Base-by-base conservation (phyloP, 1,284 basidiomycete genomes). In the Microbotryum intermedium region DNA sequence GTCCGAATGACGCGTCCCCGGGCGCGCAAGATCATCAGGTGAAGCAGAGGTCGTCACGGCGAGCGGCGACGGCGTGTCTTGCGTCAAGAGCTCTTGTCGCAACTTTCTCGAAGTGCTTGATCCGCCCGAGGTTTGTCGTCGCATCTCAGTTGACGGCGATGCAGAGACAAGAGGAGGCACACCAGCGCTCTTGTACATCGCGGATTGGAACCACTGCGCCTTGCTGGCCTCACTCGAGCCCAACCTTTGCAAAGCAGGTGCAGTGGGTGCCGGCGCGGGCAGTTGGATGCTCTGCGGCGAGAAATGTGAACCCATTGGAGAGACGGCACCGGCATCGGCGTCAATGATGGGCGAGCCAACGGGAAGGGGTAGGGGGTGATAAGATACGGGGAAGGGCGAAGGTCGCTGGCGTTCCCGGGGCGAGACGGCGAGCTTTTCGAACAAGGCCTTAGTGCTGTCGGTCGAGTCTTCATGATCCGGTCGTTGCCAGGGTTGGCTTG, bases 121-220 rank as follows among this genome's bases (percentile, higher is more conserved):
- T 11, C 34, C 9, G 18, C 34, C 13, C 34, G 53, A 55, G 34
- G 34, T 29, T 26, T 55, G 53, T 3, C 60, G 53, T 18, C 39
- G 51, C 64, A 61, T 65, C 42, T 50, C 11, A 11, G 46, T 45
- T 9, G 58, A 53, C 16, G 64, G 65, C 29, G 60, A 44, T 18
- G 34, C 34, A 11, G 34, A 4, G 34, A 39, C 6, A 1, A 39
- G 34, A 16, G 34, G 13, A 16, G 34, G 34, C 13, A 39, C 34
- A 16, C 34, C 34, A 4, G 34, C 34, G 34, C 34, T 52, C 28
- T 48, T 34, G 34, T 44, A 48, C 20, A 55, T 46, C 42, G 29
- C 23, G n/a, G 45, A 34, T 16, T 25, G 29, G 46, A 48, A 55
- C 54, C 54, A 49, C 16, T 30, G 25, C 47, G 21, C 25, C 34